These are phyloP conservation scores for Mycogone perniciosa DNA, from an alignment of 2,329 filamentous ascomycete species.

Conservation along the genomic window DNA sequence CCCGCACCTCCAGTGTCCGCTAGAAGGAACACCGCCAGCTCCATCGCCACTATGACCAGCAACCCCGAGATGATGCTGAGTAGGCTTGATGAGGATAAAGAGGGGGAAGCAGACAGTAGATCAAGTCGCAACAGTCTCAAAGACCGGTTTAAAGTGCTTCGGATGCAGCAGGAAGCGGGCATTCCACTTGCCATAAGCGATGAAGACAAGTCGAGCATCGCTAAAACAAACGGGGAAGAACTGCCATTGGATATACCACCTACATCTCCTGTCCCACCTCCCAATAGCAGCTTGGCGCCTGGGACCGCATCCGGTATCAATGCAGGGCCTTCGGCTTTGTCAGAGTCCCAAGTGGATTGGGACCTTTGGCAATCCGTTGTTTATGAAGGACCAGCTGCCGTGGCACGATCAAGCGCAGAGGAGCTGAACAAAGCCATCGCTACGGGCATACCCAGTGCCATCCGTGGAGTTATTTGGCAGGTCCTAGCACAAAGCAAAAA, in stretches of 20 bases:
- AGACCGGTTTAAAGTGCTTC: slow-evolving; percentile 71
- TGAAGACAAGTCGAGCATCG: slow-evolving; percentile 39
- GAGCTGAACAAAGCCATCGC: slow-evolving; percentile 89
- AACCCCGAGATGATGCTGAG: slow-evolving; percentile 75
- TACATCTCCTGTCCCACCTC: slow-evolving; percentile 50
- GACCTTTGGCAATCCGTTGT: slow-evolving; percentile 96
- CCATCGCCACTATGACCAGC: slow-evolving; percentile 69
- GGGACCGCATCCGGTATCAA: slow-evolving; percentile 80
- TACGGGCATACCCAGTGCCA: slow-evolving; percentile 86
- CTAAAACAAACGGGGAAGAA: slow-evolving; percentile 18
- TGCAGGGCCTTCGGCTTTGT: slow-evolving; percentile 63
- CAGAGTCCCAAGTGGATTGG: slow-evolving; percentile 85
- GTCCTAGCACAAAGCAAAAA: slow-evolving; percentile 94
- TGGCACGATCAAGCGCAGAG: slow-evolving; percentile 79
- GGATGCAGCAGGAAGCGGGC: slow-evolving; percentile 66
- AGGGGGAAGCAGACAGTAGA: slow-evolving; percentile 41
- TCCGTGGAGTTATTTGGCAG: slow-evolving; percentile 98
- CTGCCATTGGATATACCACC: slow-evolving; percentile 28
- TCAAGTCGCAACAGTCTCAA: slow-evolving; percentile 58
- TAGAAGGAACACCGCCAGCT: slow-evolving; percentile 70
- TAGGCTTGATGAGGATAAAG: slow-evolving; percentile 66
- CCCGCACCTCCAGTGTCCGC: slow-evolving; percentile 42
- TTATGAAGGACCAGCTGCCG: slow-evolving; percentile 84
- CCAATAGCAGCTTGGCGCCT: slow-evolving; percentile 68
- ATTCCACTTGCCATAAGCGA: slow-evolving; percentile 48